These are phyloP conservation scores for Cladosporium cucumerinum DNA, from an alignment of 2,329 filamentous ascomycete species.

Conservation along the genomic window DNA sequence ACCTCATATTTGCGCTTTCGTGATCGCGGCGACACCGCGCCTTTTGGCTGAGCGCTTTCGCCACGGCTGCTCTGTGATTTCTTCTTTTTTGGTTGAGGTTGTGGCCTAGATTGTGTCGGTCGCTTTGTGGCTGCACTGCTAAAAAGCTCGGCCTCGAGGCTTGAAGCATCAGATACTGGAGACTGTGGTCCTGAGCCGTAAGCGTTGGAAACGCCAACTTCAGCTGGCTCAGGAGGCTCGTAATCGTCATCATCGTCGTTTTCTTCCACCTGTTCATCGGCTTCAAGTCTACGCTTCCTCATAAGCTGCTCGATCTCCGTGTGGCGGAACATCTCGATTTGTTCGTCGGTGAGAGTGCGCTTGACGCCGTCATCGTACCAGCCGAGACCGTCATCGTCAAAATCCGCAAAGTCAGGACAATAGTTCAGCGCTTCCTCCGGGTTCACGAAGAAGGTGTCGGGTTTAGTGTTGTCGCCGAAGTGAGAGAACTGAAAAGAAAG, in stretches of 20 bases:
- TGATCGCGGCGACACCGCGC: conserved; percentile 3
- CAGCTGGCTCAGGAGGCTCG: conserved; percentile 1
- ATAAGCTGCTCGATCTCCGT: conserved; percentile 70
- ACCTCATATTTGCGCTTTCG: conserved; percentile 23
- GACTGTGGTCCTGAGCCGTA: conserved; percentile 15
- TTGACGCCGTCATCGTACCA: conserved; percentile 85
- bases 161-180: conserved; percentile 26
- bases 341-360: conserved; percentile 84
- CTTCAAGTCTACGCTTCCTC: conserved; percentile 17
- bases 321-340: conserved; percentile 86
- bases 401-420: conserved; percentile 34
- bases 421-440: conserved; percentile 26
- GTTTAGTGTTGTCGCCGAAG: conserved; percentile 40
- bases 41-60: conserved; percentile 9
- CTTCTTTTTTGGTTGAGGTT: conserved; percentile 14
- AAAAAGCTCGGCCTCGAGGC: conserved; percentile 26
- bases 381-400: conserved; percentile 64
- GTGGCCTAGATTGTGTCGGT: conserved; percentile 7
- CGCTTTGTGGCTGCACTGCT: conserved; percentile 13
- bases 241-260: conserved; percentile 14
- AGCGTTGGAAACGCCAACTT: not conserved
- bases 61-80: conserved; percentile 23
- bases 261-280: conserved; percentile 17
- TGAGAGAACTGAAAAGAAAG: conserved; percentile 43
- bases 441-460: conserved; percentile 33